phyloP scores from a whole-genome alignment of 805 yeast genomes.

The Schwanniomyces yamadae region DNA sequence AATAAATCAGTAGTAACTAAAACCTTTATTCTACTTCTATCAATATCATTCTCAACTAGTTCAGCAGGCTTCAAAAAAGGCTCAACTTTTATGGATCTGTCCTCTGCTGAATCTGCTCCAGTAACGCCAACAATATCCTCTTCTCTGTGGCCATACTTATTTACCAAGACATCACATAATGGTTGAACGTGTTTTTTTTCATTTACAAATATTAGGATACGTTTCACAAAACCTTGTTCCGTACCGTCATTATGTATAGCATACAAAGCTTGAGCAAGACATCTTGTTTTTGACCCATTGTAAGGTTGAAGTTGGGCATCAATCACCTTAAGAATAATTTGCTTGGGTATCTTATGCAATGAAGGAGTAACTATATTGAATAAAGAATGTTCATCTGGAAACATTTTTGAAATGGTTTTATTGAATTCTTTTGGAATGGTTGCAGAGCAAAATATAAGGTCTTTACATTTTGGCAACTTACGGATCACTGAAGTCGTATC shows the following conservation, averaged over 20 bases:
- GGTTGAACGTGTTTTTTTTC: slow-evolving; percentile 60
- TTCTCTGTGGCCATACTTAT: slow-evolving; percentile 32
- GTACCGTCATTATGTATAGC: slow-evolving; percentile 83
- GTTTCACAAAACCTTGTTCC: slow-evolving; percentile 70
- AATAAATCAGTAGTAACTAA: slow-evolving; percentile 84
- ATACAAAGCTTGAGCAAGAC: slow-evolving; percentile 83
- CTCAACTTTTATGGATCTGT: slow-evolving; percentile 54
- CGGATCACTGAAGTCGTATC: slow-evolving; percentile 59
- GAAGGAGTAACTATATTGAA: slow-evolving; percentile 73
- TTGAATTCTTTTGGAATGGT: slow-evolving; percentile 83
- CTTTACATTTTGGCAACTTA: slow-evolving; percentile 52
- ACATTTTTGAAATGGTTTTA: slow-evolving; percentile 54
- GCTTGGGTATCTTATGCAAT: slow-evolving; percentile 79
- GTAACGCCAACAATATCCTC: slow-evolving; percentile 62
- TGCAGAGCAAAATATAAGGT: slow-evolving; percentile 81
- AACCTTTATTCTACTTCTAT: slow-evolving; percentile 51
- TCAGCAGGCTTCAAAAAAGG: slow-evolving; percentile 67
- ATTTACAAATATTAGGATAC: slow-evolving; percentile 85
- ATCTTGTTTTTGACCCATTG: slow-evolving; percentile 78
- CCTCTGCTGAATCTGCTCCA: slow-evolving; percentile 61
- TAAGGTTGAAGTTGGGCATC: slow-evolving; percentile 80
- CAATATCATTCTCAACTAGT: slow-evolving; percentile 31
- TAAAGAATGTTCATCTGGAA: slow-evolving; percentile 54
- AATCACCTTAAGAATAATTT: slow-evolving; percentile 68
- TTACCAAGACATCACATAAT: slow-evolving; percentile 53